Evolutionary conservation across 164 flowering plant species (phyloP).

Genomic region (Annona cherimola): DNA sequence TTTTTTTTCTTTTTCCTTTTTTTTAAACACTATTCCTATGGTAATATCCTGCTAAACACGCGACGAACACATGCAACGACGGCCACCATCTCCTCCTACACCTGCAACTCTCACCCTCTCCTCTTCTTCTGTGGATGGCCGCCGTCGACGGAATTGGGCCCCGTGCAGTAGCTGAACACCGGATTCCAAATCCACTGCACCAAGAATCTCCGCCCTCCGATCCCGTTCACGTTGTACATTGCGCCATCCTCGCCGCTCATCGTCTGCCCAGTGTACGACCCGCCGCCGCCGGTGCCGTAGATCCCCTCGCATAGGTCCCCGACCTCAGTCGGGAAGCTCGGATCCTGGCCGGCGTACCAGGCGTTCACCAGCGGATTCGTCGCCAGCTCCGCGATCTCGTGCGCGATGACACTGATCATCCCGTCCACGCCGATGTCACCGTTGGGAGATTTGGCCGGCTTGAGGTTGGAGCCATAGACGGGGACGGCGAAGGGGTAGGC

Average conservation of each 20-base stretch:
- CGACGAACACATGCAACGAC: too few relatives aligned
- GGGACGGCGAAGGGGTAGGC: constrained; percentile 82
- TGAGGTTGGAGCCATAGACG: constrained; percentile 52
- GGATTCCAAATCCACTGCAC: constrained; percentile 98
- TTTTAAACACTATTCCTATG: neutral
- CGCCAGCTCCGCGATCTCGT: constrained; percentile 90
- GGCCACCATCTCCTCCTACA: too few relatives aligned
- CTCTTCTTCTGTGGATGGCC: constrained; percentile 32
- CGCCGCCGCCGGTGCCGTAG: constrained; percentile 82
- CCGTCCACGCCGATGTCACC: constrained; percentile 84
- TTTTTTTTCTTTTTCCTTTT: neutral
- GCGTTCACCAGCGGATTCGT: constrained; percentile 90
- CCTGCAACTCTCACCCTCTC: neutral
- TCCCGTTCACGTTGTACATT: constrained; percentile 83
- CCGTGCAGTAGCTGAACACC: constrained; percentile 62
- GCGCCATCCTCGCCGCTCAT: constrained; percentile 55
- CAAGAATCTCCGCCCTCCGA: constrained; percentile 57
- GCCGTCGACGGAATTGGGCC: constrained; percentile 89
- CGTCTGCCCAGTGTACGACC: constrained; percentile 84
- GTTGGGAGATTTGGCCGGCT: constrained; percentile 69
- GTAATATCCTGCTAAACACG: too few relatives aligned
- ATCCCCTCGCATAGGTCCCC: constrained; percentile 94
- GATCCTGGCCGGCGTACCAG: constrained; percentile 93
- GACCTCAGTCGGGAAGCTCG: constrained; percentile 69
- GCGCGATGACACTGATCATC: constrained; percentile 74